A percentile compares a stretch with the other conserved stretches of the same genome.
Evolutionary conservation across 345 rosid genomes (phyloP).

Genomic region (Erodium maritimum): DNA sequence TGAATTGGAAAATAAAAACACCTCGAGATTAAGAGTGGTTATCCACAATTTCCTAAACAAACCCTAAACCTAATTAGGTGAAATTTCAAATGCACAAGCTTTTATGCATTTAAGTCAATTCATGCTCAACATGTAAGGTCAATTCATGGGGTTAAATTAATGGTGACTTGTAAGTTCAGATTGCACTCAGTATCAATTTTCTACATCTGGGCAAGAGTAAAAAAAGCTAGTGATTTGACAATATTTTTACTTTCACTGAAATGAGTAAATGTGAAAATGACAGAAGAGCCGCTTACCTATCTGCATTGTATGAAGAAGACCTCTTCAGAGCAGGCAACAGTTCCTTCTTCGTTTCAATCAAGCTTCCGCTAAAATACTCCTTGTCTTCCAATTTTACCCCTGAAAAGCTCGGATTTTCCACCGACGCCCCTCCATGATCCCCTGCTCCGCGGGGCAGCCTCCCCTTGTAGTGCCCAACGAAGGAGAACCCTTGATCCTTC

Average conservation of each 20-base stretch:
- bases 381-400: conserved; percentile 24
- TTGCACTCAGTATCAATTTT: too few species aligned
- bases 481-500: conserved; percentile 56
- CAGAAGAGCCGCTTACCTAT: conserved; percentile 31
- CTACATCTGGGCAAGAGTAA: not conserved
- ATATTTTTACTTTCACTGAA: too few species aligned
- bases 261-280: not conserved
- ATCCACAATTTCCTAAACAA: too few species aligned
- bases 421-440: conserved; percentile 2
- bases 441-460: conserved; percentile 16
- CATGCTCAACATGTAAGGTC: too few species aligned
- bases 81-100: too few species aligned
- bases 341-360: conserved; percentile 23
- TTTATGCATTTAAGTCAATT: too few species aligned
- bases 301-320: conserved; percentile 36
- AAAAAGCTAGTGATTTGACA: not conserved
- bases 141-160: too few species aligned
- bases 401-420: conserved; percentile 12
- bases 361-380: conserved; percentile 32
- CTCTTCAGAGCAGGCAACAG: conserved; percentile 18
- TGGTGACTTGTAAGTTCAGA: too few species aligned
- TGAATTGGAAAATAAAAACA: too few species aligned
- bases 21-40: too few species aligned
- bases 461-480: conserved; percentile 18
- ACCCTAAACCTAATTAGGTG: too few species aligned